Conservation (phyloP, 2,329 filamentous ascomycete genomes). For the Acrodontium crateriforme region DNA sequence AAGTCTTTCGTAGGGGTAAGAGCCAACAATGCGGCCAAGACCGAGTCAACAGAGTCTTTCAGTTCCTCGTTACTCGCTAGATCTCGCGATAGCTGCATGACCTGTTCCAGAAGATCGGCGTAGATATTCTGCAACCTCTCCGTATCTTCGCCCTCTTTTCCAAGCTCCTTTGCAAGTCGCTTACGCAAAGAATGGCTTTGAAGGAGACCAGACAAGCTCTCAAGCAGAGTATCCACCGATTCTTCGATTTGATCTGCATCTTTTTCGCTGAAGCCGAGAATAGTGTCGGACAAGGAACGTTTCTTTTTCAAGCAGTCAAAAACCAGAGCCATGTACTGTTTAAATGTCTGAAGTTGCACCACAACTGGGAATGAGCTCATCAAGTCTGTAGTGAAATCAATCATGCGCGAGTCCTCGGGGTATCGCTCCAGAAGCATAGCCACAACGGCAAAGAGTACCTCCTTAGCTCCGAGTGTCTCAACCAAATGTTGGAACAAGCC, state of each 20-base stretch:
- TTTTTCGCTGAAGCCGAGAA: conserved; percentile 51
- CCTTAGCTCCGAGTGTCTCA: conserved; percentile 68
- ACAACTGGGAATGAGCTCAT: conserved; percentile 58
- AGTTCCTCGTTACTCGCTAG: conserved; percentile 24
- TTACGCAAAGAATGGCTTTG: conserved; percentile 11
- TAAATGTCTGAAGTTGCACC: conserved; percentile 58
- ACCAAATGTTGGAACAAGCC: conserved; percentile 75
- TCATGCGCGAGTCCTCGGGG: conserved; percentile 57
- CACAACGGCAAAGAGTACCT: conserved; percentile 77
- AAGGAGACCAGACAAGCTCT: conserved; percentile 25
- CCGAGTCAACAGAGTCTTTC: conserved; percentile 42
- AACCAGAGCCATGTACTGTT: conserved; percentile 62
- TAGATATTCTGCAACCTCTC: conserved; percentile 14
- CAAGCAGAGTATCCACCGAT: conserved; percentile 25
- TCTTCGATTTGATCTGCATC: conserved; percentile 18
- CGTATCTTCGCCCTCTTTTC: conserved; percentile 8
- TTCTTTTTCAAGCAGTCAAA: conserved; percentile 63
- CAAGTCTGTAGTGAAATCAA: conserved; percentile 62
- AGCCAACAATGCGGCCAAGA: conserved; percentile 67
- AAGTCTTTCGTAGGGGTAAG: conserved; percentile 79
- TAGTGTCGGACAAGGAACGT: conserved; percentile 55
- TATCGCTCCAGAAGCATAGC: conserved; percentile 88
- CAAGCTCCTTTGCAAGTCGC: conserved; percentile 15
- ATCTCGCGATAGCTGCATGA: conserved; percentile 43
- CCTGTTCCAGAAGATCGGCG: conserved; percentile 25